A percentile compares a stretch with the other conserved stretches of the same genome.
phyloP scores from a whole-genome alignment of 495 filamentous ascomycete genomes.

The Xylaria bambusicola region DNA sequence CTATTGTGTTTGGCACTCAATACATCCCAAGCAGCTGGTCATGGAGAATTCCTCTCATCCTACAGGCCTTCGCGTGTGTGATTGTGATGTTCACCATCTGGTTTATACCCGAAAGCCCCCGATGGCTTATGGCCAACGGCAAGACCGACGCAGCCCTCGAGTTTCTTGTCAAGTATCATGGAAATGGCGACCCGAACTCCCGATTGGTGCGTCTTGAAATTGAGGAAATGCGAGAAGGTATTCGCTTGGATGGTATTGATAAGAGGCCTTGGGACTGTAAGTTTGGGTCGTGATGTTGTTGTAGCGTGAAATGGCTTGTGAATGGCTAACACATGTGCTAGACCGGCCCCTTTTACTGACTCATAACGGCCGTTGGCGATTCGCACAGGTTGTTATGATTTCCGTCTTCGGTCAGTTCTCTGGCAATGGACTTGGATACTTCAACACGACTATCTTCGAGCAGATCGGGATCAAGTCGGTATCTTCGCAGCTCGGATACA shows the following conservation, averaged over 20 bases:
- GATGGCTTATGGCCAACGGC: conserved; percentile 61
- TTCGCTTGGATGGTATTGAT: conserved; percentile 57
- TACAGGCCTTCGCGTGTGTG: conserved; percentile 46
- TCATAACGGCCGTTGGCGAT: conserved; percentile 51
- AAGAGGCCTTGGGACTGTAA: conserved; percentile 50
- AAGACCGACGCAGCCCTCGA: conserved; percentile 53
- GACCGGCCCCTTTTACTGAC: conserved; percentile 46
- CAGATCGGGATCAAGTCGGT: conserved; percentile 35
- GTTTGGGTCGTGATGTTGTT: neutral
- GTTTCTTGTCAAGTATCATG: conserved; percentile 61
- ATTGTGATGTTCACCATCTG: conserved; percentile 55
- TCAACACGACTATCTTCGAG: conserved; percentile 36
- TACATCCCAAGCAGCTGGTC: conserved; percentile 42
- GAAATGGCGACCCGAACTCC: conserved; percentile 54
- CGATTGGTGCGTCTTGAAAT: conserved; percentile 57
- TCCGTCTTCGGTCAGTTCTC: conserved; percentile 58
- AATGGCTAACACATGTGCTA: conserved; percentile 19
- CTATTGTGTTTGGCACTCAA: conserved; percentile 46
- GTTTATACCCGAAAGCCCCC: conserved; percentile 65
- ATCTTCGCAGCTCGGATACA: conserved; percentile 47
- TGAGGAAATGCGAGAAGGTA: conserved; percentile 61
- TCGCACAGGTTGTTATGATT: conserved; percentile 51
- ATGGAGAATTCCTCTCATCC: conserved; percentile 51
- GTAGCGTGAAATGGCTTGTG: neutral
- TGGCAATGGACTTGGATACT: conserved; percentile 44